Percentiles rank a stretch among this genome's conserved stretches.
Evolutionary conservation across 352 stramenopile genomes (phyloP).

Genomic region (Globisporangium nodosum): DNA sequence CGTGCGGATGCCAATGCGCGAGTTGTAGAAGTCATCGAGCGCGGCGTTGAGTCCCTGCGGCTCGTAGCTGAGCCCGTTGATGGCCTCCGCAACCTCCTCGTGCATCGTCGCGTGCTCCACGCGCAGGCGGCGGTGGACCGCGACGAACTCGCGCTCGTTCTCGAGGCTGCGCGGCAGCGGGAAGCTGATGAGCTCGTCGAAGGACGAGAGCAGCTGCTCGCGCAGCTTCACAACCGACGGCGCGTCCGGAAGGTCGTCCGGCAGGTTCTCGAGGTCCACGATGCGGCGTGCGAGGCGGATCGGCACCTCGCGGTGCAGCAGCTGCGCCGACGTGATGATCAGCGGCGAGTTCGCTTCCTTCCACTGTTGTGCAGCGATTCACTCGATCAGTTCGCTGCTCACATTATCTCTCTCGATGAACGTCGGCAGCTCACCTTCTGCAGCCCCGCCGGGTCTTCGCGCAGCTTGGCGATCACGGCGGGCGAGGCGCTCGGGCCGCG

Average conservation of each 20-base stretch:
- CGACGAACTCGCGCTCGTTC: slow-evolving; percentile 51
- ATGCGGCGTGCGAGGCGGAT: slow-evolving; percentile 78
- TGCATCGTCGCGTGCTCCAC: slow-evolving; percentile 70
- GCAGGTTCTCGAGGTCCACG: slow-evolving; percentile 80
- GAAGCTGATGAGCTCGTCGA: slow-evolving; percentile 64
- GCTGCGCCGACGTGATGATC: slow-evolving; percentile 75
- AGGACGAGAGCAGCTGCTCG: slow-evolving; percentile 58
- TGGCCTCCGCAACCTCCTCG: slow-evolving; percentile 52
- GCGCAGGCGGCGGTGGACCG: slow-evolving; percentile 50
- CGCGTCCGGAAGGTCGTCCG: slow-evolving; percentile 54
- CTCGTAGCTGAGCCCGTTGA: slow-evolving; percentile 51
- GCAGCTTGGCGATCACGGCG: slow-evolving; percentile 41
- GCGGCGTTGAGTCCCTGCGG: slow-evolving; percentile 48
- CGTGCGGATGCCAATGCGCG: slow-evolving; percentile 78
- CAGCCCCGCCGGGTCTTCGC: slow-evolving; percentile 40
- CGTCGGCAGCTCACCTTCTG: slow-evolving; percentile 15
- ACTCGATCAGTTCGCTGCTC: background rate
- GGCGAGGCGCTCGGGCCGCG: slow-evolving; percentile 47
- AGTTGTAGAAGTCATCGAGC: slow-evolving; percentile 83
- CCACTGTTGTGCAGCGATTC: slow-evolving; percentile 20
- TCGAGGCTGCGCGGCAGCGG: slow-evolving; percentile 53
- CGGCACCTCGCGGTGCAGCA: slow-evolving; percentile 72
- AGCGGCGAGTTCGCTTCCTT: slow-evolving; percentile 55
- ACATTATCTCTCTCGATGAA: background rate
- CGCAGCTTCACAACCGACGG: slow-evolving; percentile 57